Conservation (phyloP, 768 basidiomycete genomes). For the Trametes punicea region DNA sequence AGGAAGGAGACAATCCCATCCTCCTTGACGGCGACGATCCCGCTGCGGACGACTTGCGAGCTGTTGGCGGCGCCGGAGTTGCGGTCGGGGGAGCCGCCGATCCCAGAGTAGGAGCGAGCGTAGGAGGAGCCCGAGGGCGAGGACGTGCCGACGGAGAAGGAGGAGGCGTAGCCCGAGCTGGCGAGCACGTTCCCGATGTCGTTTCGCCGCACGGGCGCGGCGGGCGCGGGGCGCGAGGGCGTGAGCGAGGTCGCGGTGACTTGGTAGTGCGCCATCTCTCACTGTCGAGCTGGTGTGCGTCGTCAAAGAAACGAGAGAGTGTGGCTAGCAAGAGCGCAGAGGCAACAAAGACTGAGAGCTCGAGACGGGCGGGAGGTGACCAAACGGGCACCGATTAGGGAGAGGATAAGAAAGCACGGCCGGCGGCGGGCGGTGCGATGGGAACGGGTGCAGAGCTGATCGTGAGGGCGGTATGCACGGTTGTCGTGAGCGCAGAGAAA, state of each 20-base stretch:
- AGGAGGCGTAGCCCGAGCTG: conserved; percentile 56
- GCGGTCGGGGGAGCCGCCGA: conserved; percentile 75
- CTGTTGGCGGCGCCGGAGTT: conserved; percentile 34
- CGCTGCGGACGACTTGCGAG: conserved; percentile 58
- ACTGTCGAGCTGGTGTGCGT: neutral
- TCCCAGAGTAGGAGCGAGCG: conserved; percentile 68
- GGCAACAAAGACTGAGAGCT: neutral
- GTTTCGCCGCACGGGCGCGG: conserved; percentile 53
- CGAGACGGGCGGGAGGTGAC: neutral
- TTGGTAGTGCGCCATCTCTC: conserved; percentile 46
- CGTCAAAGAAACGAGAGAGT: neutral
- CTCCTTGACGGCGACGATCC: conserved; percentile 87
- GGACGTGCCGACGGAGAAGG: conserved; percentile 48
- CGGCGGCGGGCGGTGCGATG: conserved; percentile 3
- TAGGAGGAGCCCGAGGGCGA: conserved; percentile 58
- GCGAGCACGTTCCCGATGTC: conserved; percentile 50
- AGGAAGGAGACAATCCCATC: conserved; percentile 90
- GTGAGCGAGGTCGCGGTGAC: conserved; percentile 59
- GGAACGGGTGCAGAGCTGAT: neutral
- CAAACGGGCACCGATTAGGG: conserved; percentile 7
- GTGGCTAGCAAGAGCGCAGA: neutral
- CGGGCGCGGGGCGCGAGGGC: conserved; percentile 76
- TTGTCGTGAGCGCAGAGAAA: neutral
- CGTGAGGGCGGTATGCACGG: neutral
- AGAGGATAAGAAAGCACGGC: conserved; percentile 6